Conservation (phyloP, 1,284 basidiomycete genomes). For the Apiotrichum montevideense region DNA sequence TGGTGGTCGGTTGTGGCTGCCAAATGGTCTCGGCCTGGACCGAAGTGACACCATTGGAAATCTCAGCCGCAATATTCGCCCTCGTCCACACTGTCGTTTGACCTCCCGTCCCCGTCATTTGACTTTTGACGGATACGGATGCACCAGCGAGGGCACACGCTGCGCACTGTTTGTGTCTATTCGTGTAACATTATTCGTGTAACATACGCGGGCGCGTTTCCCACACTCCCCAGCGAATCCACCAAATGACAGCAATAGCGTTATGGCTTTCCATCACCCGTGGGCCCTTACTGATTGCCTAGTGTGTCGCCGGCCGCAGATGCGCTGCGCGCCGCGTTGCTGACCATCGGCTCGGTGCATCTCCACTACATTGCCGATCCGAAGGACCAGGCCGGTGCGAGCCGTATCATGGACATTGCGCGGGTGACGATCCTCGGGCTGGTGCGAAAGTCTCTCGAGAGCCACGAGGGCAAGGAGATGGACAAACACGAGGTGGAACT, state of each 20-base stretch:
- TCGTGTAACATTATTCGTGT: too few species aligned
- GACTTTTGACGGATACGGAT: neutral
- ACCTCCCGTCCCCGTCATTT: neutral
- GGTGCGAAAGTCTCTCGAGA: constrained; percentile 21
- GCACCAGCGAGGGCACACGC: too few species aligned
- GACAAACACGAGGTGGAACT: constrained; percentile 27
- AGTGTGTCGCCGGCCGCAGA: constrained; percentile 28
- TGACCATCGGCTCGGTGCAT: constrained; percentile 37
- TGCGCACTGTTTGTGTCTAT: neutral
- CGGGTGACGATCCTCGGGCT: constrained; percentile 23
- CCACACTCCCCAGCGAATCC: too few species aligned
- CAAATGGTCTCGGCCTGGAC: too few species aligned
- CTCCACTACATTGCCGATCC: constrained; percentile 28
- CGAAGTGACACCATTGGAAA: neutral
- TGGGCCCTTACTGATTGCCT: neutral
- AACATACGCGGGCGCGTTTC: too few species aligned
- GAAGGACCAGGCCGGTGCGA: constrained; percentile 23
- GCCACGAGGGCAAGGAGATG: constrained; percentile 14
- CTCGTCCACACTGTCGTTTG: neutral
- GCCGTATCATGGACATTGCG: constrained; percentile 21
- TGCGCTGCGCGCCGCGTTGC: constrained; percentile 30
- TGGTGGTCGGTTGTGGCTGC: too few species aligned
- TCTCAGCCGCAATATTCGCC: neutral
- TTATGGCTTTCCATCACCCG: too few species aligned
- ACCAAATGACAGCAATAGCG: too few species aligned